Evolutionary conservation across 2,329 filamentous ascomycete genomes (phyloP).

Genomic region (Aspergillus transmontanensis): DNA sequence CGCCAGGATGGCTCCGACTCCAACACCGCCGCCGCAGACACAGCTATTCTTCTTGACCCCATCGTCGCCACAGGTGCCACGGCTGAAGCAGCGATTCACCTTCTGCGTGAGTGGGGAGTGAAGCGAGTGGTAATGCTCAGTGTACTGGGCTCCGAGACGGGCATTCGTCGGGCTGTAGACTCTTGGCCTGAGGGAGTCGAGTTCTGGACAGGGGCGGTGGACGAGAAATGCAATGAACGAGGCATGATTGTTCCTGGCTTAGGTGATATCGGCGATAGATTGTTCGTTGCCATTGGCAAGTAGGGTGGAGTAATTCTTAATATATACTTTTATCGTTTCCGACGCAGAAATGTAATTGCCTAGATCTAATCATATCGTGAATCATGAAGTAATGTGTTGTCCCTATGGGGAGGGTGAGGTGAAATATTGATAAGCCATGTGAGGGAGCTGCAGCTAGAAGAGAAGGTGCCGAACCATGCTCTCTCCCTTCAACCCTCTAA

Average conservation of each 20-base stretch:
- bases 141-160: slow-evolving; percentile 71
- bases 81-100: slow-evolving; percentile 84
- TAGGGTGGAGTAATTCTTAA: slow-evolving; percentile 39
- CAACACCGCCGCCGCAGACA: slow-evolving; percentile 52
- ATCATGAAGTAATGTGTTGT: not conserved
- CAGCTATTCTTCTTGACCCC: slow-evolving; percentile 87
- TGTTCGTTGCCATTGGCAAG: slow-evolving; percentile 89
- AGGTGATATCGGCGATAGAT: slow-evolving; percentile 85
- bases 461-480: too few species aligned
- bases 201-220: slow-evolving; percentile 81
- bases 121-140: slow-evolving; percentile 74
- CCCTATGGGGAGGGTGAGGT: too few species aligned
- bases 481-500: too few species aligned
- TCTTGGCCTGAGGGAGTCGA: slow-evolving; percentile 68
- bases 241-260: slow-evolving; percentile 92
- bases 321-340: not conserved
- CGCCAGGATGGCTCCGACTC: slow-evolving; percentile 32
- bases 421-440: too few species aligned
- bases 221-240: slow-evolving; percentile 68
- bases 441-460: too few species aligned
- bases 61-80: slow-evolving; percentile 94
- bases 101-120: slow-evolving; percentile 89
- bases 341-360: not conserved
- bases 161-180: slow-evolving; percentile 69
- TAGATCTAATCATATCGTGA: not conserved